phyloP scores from a whole-genome alignment of 2,329 filamentous ascomycete genomes.

The Colletotrichum caudatum region DNA sequence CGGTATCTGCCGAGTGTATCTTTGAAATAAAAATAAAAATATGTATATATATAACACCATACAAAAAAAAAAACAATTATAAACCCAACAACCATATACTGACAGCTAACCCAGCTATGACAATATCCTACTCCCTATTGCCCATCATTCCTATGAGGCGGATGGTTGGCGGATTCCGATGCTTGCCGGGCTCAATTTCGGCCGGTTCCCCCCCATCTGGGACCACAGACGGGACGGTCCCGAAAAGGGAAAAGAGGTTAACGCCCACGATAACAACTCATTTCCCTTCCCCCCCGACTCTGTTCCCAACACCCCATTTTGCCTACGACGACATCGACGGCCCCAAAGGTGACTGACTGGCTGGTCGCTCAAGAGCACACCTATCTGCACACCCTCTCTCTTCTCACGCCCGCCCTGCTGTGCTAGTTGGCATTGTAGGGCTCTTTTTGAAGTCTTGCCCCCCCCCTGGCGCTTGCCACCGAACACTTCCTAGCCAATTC shows the following conservation, averaged over 20 bases:
- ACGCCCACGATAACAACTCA: slow-evolving; percentile 5
- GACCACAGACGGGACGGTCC: slow-evolving; percentile 22
- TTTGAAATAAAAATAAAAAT: no score
- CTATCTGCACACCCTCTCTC: not conserved
- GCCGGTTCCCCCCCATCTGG: slow-evolving; percentile 22
- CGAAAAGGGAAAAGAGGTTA: not conserved
- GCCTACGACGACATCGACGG: slow-evolving; percentile 18
- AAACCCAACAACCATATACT: not conserved
- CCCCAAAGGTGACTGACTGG: slow-evolving; percentile 22
- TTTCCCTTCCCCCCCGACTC: slow-evolving; percentile 8
- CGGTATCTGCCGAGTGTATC: not conserved
- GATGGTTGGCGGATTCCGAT: slow-evolving; percentile 6
- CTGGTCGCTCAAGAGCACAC: not conserved
- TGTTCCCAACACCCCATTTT: not conserved
- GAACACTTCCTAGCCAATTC: not conserved
- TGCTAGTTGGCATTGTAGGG: not conserved
- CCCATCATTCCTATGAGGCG: not conserved
- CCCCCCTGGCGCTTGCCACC: not conserved
- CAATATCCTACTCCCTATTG: not conserved
- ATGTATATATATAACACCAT: no score
- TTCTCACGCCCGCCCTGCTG: not conserved
- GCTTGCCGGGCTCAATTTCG: slow-evolving; percentile 34
- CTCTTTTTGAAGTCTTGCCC: not conserved
- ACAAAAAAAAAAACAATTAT: no score
- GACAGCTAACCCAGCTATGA: not conserved